Evolutionary conservation across 176 grass and related monocot species (phyloP).

Genomic region (Avena insularis): DNA sequence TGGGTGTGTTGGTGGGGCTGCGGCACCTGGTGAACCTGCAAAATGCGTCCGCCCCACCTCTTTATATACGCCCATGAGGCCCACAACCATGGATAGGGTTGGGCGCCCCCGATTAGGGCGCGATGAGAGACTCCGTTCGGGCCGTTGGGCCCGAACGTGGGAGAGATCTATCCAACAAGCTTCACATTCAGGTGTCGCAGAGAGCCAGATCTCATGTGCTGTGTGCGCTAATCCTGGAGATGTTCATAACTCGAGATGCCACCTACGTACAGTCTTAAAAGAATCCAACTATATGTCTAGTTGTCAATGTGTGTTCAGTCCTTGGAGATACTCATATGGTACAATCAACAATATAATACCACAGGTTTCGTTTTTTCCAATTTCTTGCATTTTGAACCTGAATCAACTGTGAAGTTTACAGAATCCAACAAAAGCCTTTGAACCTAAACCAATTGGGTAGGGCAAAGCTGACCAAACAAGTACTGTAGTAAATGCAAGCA

Average conservation of each 20-base stretch:
- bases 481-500: neutral
- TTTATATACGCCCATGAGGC: too few species aligned
- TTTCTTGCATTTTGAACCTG: too few species aligned
- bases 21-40: too few species aligned
- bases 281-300: neutral
- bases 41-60: too few species aligned
- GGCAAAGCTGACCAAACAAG: neutral
- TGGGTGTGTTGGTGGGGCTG: too few species aligned
- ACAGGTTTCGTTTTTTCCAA: too few species aligned
- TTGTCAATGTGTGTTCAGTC: neutral
- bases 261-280: neutral
- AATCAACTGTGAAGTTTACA: neutral
- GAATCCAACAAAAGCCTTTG: neutral
- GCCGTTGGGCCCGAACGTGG: too few species aligned
- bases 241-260: neutral
- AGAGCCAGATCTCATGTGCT: neutral
- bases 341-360: neutral
- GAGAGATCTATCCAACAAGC: too few species aligned
- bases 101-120: too few species aligned
- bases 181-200: slow-evolving; percentile 24
- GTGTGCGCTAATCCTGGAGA: neutral
- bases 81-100: too few species aligned
- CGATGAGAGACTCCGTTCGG: too few species aligned
- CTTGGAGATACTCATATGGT: neutral
- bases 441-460: neutral